phyloP scores from a whole-genome alignment of 2,329 filamentous ascomycete genomes.

The Sarocladium oryzae region DNA sequence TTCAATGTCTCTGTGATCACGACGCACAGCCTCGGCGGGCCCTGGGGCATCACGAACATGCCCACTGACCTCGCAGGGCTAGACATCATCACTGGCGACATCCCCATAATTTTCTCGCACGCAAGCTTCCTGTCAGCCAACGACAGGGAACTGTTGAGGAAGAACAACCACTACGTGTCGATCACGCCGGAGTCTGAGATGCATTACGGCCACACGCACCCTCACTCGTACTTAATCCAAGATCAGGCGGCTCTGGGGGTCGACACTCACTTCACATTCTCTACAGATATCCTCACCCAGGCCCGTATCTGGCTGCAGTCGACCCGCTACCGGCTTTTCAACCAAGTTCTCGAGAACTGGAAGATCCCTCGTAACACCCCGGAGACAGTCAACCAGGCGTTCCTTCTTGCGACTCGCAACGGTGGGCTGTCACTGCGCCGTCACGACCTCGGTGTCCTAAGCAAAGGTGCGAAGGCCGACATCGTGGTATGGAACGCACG shows the following conservation, averaged over 20 bases:
- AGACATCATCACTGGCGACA: slow-evolving; percentile 33
- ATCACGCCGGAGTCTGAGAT: slow-evolving; percentile 54
- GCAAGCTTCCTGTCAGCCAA: slow-evolving; percentile 35
- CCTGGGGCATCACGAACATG: slow-evolving; percentile 31
- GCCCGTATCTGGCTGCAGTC: slow-evolving; percentile 45
- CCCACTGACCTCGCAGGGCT: slow-evolving; percentile 30
- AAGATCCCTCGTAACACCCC: slow-evolving; percentile 39
- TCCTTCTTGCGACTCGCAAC: slow-evolving; percentile 45
- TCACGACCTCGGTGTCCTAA: slow-evolving; percentile 43
- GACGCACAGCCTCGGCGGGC: slow-evolving; percentile 33
- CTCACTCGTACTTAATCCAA: slow-evolving; percentile 32
- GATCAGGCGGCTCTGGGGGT: slow-evolving; percentile 48
- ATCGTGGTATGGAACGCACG: slow-evolving; percentile 45
- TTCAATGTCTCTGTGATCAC: slow-evolving; percentile 39
- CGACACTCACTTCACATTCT: slow-evolving; percentile 48
- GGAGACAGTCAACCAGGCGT: slow-evolving; percentile 48
- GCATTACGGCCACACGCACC: slow-evolving; percentile 50
- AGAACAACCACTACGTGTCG: slow-evolving; percentile 45
- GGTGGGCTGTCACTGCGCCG: slow-evolving; percentile 45
- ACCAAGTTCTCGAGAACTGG: slow-evolving; percentile 31
- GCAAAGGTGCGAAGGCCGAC: slow-evolving; percentile 45
- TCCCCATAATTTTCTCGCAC: slow-evolving; percentile 47
- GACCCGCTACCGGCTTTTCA: slow-evolving; percentile 32
- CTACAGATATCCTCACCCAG: slow-evolving; percentile 41
- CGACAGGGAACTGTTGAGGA: slow-evolving; percentile 36